Conservation (phyloP, 2,329 filamentous ascomycete species). For the Fusarium piperis region DNA sequence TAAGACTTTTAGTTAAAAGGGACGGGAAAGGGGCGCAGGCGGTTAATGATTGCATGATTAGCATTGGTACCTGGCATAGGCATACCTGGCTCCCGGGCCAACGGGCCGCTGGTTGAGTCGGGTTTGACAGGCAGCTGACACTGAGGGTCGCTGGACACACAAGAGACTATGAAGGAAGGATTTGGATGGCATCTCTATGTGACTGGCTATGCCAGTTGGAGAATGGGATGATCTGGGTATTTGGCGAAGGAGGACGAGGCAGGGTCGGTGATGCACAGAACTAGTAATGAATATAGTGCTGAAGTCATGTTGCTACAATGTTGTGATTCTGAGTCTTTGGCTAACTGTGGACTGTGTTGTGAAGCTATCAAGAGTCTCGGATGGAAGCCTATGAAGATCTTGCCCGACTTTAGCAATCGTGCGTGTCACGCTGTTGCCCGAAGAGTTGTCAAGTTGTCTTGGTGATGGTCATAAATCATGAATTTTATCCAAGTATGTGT, state of each 20-base stretch:
- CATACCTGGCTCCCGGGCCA: conserved; percentile 32
- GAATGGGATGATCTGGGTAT: conserved; percentile 29
- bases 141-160: conserved; percentile 4
- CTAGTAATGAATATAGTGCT: conserved; percentile 46
- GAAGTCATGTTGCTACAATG: conserved; percentile 9
- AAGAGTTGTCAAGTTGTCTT: neutral
- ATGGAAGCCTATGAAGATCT: neutral
- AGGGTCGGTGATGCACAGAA: conserved; percentile 38
- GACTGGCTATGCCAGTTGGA: conserved; percentile 13
- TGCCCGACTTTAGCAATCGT: neutral
- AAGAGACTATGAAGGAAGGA: conserved; percentile 5
- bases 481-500: conserved; percentile 27
- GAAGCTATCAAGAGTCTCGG: neutral
- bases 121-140: conserved; percentile 14
- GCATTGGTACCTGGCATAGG: conserved; percentile 47
- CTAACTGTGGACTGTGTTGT: neutral
- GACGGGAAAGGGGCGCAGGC: conserved; percentile 36
- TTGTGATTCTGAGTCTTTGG: neutral
- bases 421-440: neutral
- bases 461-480: conserved; percentile 25
- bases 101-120: conserved; percentile 27
- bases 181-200: conserved; percentile 28
- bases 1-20: conserved; percentile 31
- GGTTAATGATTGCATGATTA: conserved; percentile 53
- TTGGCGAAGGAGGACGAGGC: conserved; percentile 25